phyloP scores from a whole-genome alignment of 495 filamentous ascomycete species.

The Penicillium pulvis region DNA sequence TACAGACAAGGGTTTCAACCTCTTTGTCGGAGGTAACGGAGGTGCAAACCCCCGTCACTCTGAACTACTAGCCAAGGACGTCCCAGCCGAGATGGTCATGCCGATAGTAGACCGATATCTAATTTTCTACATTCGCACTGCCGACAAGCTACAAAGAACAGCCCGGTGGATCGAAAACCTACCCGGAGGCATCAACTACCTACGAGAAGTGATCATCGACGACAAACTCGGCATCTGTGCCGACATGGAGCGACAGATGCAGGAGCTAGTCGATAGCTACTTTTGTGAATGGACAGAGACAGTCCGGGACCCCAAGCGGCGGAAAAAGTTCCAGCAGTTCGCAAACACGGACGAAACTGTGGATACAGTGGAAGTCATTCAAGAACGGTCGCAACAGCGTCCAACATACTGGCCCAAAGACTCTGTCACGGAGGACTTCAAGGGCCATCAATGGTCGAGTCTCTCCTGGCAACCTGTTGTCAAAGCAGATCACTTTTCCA shows the following conservation, averaged over 20 bases:
- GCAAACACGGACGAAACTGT: conserved; percentile 78
- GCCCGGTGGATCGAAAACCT: conserved; percentile 90
- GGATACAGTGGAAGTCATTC: conserved; percentile 69
- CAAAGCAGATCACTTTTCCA: conserved; percentile 70
- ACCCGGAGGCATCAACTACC: conserved; percentile 84
- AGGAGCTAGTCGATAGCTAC: conserved; percentile 81
- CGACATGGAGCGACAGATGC: conserved; percentile 88
- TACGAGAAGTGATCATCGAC: conserved; percentile 80
- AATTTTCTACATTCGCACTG: conserved; percentile 95
- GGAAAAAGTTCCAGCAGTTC: conserved; percentile 82
- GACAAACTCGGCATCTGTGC: conserved; percentile 88
- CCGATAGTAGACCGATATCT: conserved; percentile 90
- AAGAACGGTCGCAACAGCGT: conserved; percentile 73
- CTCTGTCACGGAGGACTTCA: conserved; percentile 71
- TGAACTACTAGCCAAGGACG: conserved; percentile 89
- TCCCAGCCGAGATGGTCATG: conserved; percentile 80
- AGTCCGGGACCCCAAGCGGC: conserved; percentile 66
- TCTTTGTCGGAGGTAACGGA: conserved; percentile 92
- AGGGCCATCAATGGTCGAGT: conserved; percentile 67
- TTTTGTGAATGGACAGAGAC: conserved; percentile 97
- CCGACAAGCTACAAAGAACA: conserved; percentile 92
- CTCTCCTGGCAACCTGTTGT: conserved; percentile 87
- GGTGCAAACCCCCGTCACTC: conserved; percentile 85
- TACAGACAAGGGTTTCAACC: conserved; percentile 93
- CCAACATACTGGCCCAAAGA: conserved; percentile 85